These are phyloP conservation scores for Pelagophyceae sp. DNA, from an alignment of 352 stramenopile species.

Conservation along the genomic window DNA sequence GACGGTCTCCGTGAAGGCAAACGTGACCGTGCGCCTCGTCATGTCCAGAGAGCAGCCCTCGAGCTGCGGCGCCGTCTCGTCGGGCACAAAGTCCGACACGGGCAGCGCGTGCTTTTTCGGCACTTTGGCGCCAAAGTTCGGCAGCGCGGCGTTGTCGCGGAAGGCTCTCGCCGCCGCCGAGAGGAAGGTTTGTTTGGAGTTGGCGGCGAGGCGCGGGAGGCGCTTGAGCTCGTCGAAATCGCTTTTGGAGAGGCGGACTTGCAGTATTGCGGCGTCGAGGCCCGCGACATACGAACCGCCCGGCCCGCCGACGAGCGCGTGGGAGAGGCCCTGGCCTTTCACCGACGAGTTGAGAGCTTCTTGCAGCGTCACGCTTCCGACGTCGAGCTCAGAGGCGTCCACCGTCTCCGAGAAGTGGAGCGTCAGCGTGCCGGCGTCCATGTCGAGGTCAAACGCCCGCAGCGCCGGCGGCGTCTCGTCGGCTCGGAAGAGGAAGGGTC, in stretches of 20 bases:
- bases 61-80: slow-evolving; percentile 14
- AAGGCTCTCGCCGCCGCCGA: not conserved
- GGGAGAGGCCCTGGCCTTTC: not conserved
- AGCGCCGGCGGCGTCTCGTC: slow-evolving; percentile 20
- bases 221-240: slow-evolving; percentile 24
- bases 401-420: slow-evolving; percentile 24
- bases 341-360: not conserved
- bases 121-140: slow-evolving; percentile 5
- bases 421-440: slow-evolving; percentile 18
- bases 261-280: not conserved
- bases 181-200: not conserved
- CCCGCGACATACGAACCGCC: not conserved
- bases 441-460: slow-evolving; percentile 20
- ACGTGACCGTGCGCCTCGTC: not conserved
- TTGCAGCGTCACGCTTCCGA: not conserved
- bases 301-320: not conserved
- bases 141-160: slow-evolving; percentile 6
- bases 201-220: not conserved
- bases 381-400: slow-evolving; percentile 14
- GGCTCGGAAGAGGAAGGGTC: not conserved
- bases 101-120: not conserved
- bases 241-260: not conserved
- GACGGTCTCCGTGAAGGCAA: slow-evolving; percentile 23
- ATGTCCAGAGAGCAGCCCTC: slow-evolving; percentile 8
- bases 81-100: not conserved